These are phyloP conservation scores for Athelia sp. DNA, from an alignment of 1,284 basidiomycete species.

Conservation along the genomic window DNA sequence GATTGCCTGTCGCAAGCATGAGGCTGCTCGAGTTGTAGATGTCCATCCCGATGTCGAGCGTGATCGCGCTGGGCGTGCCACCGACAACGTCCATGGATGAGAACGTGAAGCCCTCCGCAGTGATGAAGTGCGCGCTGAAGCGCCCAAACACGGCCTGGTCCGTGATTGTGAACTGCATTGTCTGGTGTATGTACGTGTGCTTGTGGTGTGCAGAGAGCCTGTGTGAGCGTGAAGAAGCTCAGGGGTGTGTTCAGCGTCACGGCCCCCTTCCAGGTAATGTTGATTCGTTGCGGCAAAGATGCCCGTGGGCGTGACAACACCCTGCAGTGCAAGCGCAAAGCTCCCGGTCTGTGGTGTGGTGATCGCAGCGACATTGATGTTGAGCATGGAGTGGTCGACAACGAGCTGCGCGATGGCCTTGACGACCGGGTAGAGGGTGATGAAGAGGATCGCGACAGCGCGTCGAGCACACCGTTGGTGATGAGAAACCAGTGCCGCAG, in stretches of 20 bases:
- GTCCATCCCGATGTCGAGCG: slow-evolving; percentile 42
- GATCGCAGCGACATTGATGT: slow-evolving; percentile 47
- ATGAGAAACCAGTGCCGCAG: slow-evolving; percentile 44
- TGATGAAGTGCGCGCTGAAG: slow-evolving; percentile 61
- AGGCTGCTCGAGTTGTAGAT: slow-evolving; percentile 52
- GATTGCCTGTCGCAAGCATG: slow-evolving; percentile 53
- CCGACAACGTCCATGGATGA: slow-evolving; percentile 65
- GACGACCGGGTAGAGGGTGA: slow-evolving; percentile 60
- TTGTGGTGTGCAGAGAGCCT: slow-evolving; percentile 43
- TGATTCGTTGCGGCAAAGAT: slow-evolving; percentile 52
- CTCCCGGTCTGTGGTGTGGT: slow-evolving; percentile 44
- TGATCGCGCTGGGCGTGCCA: slow-evolving; percentile 56
- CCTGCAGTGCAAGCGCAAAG: slow-evolving; percentile 19
- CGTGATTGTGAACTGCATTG: slow-evolving; percentile 46
- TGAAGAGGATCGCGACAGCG: slow-evolving; percentile 59
- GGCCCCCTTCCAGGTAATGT: slow-evolving; percentile 51
- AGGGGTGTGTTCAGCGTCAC: slow-evolving; percentile 33
- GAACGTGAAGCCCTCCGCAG: slow-evolving; percentile 66
- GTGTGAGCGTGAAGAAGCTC: slow-evolving; percentile 42
- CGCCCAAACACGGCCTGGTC: slow-evolving; percentile 50
- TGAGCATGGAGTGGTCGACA: slow-evolving; percentile 47
- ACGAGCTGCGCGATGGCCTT: slow-evolving; percentile 59
- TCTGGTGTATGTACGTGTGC: slow-evolving; percentile 55
- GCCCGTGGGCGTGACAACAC: slow-evolving; percentile 50
- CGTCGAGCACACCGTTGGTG: slow-evolving; percentile 25